phyloP scores from a whole-genome alignment of 371 early-diverging fungal species.

The Thermomucor indicae-seudaticae region DNA sequence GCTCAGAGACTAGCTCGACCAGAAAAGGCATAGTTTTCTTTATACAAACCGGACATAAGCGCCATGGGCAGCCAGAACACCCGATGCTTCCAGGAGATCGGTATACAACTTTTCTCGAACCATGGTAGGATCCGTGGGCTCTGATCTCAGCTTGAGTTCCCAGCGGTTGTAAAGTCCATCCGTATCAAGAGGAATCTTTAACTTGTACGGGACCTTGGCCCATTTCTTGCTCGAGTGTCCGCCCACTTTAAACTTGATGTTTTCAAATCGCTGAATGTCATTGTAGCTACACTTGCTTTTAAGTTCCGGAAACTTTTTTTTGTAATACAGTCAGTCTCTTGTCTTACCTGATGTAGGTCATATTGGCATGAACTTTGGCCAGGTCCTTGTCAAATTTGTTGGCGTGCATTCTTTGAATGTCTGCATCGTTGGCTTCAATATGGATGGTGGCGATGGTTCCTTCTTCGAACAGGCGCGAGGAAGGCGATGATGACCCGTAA shows the following conservation, averaged over 20 bases:
- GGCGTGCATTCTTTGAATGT: conserved; percentile 13
- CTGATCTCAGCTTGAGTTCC: conserved; percentile 32
- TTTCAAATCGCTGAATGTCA: conserved; percentile 12
- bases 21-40: too few relatives aligned
- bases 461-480: conserved; percentile 16
- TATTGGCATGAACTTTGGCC: conserved; percentile 7
- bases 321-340: background rate
- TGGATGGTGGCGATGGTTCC: conserved; percentile 19
- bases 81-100: conserved; percentile 31
- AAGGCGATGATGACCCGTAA: background rate
- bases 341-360: conserved; percentile 22
- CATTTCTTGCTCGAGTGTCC: conserved; percentile 32
- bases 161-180: conserved; percentile 26
- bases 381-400: conserved; percentile 14
- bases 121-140: conserved; percentile 36
- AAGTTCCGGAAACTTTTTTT: background rate
- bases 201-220: conserved; percentile 36
- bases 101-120: conserved; percentile 39
- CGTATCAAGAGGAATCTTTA: conserved; percentile 22
- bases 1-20: background rate
- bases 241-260: conserved; percentile 36
- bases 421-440: conserved; percentile 12
- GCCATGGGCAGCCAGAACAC: conserved; percentile 35
- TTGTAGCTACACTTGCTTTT: conserved; percentile 11
- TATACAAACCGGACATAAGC: conserved; percentile 32